Percentiles rank a stretch among this genome's conserved stretches.
Conservation (phyloP, 2,329 filamentous ascomycete species). For the Botrytis pseudocinerea region DNA sequence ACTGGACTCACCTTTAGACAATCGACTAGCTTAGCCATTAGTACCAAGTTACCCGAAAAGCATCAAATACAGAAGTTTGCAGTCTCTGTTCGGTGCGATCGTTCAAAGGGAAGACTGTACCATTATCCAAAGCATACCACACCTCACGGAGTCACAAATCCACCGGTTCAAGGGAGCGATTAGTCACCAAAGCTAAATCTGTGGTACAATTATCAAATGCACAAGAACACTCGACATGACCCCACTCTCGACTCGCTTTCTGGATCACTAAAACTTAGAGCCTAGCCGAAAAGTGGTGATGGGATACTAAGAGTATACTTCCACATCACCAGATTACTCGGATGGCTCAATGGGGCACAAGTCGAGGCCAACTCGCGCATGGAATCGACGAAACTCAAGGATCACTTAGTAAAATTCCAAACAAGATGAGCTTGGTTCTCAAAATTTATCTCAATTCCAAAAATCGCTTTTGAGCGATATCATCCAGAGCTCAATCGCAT, state of each 20-base stretch:
- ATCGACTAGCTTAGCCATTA: not conserved
- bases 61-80: not conserved
- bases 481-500: not conserved
- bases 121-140: not conserved
- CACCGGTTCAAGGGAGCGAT: not conserved
- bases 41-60: not conserved
- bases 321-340: not conserved
- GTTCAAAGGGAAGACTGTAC: not conserved
- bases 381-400: not conserved
- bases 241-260: not conserved
- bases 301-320: not conserved
- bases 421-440: not conserved
- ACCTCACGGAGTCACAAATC: not conserved
- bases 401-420: not conserved
- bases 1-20: not conserved
- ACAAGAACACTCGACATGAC: not conserved
- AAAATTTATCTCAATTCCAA: not conserved
- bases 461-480: not conserved
- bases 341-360: not conserved
- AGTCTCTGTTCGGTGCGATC: too few relatives aligned
- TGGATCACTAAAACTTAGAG: not conserved
- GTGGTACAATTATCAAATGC: not conserved
- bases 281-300: rapidly evolving
- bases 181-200: not conserved
- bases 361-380: not conserved